These are phyloP conservation scores for Neurospora pannonica DNA, from an alignment of 495 filamentous ascomycete species.

Conservation along the genomic window DNA sequence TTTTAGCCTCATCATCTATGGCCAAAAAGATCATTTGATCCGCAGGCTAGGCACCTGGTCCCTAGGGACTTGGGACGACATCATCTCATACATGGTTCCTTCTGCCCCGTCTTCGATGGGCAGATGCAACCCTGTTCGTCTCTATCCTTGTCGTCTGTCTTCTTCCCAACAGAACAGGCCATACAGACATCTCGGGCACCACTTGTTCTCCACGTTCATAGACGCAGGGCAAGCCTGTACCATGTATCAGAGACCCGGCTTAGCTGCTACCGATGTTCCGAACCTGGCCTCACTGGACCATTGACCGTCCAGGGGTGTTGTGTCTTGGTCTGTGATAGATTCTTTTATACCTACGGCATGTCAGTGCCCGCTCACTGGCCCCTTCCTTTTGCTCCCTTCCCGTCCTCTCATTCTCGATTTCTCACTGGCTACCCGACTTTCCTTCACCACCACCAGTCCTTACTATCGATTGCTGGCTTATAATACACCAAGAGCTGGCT, in stretches of 20 bases:
- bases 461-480: conserved; percentile 42
- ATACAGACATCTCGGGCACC: conserved; percentile 36
- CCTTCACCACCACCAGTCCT: conserved; percentile 31
- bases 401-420: conserved; percentile 26
- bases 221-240: conserved; percentile 39
- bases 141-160: conserved; percentile 18
- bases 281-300: conserved; percentile 36
- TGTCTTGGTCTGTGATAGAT: conserved; percentile 26
- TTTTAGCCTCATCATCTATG: background rate
- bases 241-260: conserved; percentile 36
- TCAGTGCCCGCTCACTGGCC: conserved; percentile 25
- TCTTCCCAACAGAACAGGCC: conserved; percentile 31
- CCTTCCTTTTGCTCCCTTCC: conserved; percentile 22
- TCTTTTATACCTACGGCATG: conserved; percentile 40
- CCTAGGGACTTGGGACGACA: background rate
- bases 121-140: conserved; percentile 35
- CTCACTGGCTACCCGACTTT: conserved; percentile 24
- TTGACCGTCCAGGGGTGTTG: conserved; percentile 26
- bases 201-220: conserved; percentile 32
- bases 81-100: conserved; percentile 8
- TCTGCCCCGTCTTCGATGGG: conserved; percentile 30
- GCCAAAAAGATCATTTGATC: background rate
- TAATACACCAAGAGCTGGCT: conserved; percentile 45
- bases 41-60: background rate
- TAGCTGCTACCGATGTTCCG: conserved; percentile 44